Percentiles rank a stretch among this genome's conserved stretches.
phyloP scores from a whole-genome alignment of 1,284 basidiomycete species.

The Vanrija sp. region DNA sequence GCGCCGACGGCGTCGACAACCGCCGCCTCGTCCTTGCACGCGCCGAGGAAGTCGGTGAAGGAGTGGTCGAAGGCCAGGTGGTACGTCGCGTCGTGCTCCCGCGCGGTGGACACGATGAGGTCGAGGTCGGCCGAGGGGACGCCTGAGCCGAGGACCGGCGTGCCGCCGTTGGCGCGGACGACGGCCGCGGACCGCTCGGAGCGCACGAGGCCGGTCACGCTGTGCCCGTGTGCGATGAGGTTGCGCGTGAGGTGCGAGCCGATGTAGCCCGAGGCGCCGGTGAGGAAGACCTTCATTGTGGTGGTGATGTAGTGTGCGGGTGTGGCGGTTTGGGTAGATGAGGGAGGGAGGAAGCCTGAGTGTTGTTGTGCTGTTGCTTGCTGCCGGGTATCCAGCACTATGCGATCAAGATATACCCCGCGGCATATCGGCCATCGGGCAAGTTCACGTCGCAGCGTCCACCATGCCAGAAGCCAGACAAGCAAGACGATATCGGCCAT shows the following conservation, averaged over 20 bases:
- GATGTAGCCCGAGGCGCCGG: conserved; percentile 32
- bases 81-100: conserved; percentile 28
- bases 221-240: conserved; percentile 26
- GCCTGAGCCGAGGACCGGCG: conserved; percentile 13
- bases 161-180: conserved; percentile 19
- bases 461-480: too few relatives aligned
- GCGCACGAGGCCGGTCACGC: conserved; percentile 29
- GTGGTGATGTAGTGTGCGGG: background rate
- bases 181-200: conserved; percentile 18
- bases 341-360: too few relatives aligned
- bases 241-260: conserved; percentile 22
- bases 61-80: conserved; percentile 34
- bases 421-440: too few relatives aligned
- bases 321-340: too few relatives aligned
- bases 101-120: conserved; percentile 19
- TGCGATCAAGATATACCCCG: too few relatives aligned
- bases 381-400: too few relatives aligned
- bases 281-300: conserved; percentile 35
- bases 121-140: conserved; percentile 21
- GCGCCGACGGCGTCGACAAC: conserved; percentile 20
- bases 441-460: too few relatives aligned
- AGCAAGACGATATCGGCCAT: too few relatives aligned
- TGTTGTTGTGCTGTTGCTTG: too few relatives aligned
- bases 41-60: conserved; percentile 9
- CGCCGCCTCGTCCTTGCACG: conserved; percentile 13